phyloP scores from a whole-genome alignment of 495 filamentous ascomycete genomes.

The Tuber umbilicatum region DNA sequence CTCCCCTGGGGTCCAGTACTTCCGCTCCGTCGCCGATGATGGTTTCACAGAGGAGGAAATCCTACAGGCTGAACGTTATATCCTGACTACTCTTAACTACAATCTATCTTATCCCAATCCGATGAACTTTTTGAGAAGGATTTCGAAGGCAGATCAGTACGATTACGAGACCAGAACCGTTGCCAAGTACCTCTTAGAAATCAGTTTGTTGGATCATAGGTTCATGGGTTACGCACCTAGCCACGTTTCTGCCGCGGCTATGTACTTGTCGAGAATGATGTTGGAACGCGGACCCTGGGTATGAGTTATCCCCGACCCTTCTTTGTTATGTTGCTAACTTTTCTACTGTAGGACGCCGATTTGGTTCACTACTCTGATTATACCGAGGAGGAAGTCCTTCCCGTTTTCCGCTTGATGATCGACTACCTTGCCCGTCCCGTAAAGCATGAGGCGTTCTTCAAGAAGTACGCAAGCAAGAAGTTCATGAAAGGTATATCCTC shows the following conservation, averaged over 20 bases:
- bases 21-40: conserved; percentile 92
- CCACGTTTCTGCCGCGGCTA: conserved; percentile 81
- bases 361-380: conserved; percentile 92
- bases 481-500: conserved; percentile 76
- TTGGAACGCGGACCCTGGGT: conserved; percentile 86
- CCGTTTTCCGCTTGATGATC: conserved; percentile 88
- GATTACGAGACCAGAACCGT: conserved; percentile 95
- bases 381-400: conserved; percentile 81
- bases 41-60: conserved; percentile 95
- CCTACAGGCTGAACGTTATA: conserved; percentile 89
- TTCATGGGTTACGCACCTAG: conserved; percentile 83
- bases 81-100: conserved; percentile 83
- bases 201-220: conserved; percentile 85
- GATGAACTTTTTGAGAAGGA: conserved; percentile 97
- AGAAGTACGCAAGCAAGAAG: conserved; percentile 98
- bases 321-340: conserved; percentile 3
- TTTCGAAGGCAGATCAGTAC: conserved; percentile 97
- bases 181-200: conserved; percentile 98
- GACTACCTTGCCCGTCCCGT: conserved; percentile 88
- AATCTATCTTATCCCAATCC: conserved; percentile 98
- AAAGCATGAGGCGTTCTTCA: conserved; percentile 93
- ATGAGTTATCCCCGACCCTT: conserved; percentile 42
- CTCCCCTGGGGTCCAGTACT: conserved; percentile 93
- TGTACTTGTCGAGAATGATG: conserved; percentile 89
- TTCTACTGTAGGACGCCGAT: conserved; percentile 63